These are phyloP conservation scores for Amborella trichopoda DNA, from an alignment of 164 flowering plant genomes.

Conservation along the genomic window DNA sequence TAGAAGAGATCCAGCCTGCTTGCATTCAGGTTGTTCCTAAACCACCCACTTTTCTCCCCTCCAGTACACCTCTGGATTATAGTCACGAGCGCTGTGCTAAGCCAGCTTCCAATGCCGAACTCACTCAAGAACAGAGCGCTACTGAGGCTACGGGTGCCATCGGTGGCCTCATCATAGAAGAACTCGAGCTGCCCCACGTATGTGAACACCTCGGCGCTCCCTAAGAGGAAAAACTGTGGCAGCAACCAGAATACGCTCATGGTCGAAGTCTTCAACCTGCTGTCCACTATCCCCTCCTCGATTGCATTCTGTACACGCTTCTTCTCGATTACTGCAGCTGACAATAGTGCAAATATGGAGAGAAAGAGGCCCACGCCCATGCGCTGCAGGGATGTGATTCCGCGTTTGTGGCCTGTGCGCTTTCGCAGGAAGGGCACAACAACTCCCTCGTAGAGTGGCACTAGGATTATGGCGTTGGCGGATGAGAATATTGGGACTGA, in stretches of 20 bases:
- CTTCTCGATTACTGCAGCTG: constrained; percentile 47
- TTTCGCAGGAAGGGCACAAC: constrained; percentile 37
- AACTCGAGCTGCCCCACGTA: constrained; percentile 73
- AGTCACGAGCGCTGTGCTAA: constrained; percentile 46
- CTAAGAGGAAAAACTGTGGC: constrained; percentile 54
- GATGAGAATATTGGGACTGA: constrained; percentile 42
- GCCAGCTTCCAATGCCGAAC: constrained; percentile 60
- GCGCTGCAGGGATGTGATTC: constrained; percentile 51
- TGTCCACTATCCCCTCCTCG: too few relatives aligned
- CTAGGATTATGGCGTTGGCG: constrained; percentile 47
- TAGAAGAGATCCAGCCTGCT: constrained; percentile 53
- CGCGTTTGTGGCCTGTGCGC: constrained; percentile 42
- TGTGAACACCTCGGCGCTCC: constrained; percentile 56
- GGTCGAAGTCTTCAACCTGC: constrained; percentile 1
- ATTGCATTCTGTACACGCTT: constrained; percentile 20
- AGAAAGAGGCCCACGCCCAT: constrained; percentile 56
- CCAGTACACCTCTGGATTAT: constrained; percentile 27
- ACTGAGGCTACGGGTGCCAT: constrained; percentile 65
- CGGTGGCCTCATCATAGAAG: constrained; percentile 65
- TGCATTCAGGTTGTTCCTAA: constrained; percentile 32
- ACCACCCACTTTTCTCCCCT: constrained; percentile 46
- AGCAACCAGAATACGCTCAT: constrained; percentile 57
- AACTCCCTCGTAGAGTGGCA: constrained; percentile 38
- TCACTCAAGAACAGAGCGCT: constrained; percentile 54
- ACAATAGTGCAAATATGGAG: constrained; percentile 30